Base-by-base conservation (phyloP, 2,329 filamentous ascomycete genomes). In the Penicillium nordicum region DNA sequence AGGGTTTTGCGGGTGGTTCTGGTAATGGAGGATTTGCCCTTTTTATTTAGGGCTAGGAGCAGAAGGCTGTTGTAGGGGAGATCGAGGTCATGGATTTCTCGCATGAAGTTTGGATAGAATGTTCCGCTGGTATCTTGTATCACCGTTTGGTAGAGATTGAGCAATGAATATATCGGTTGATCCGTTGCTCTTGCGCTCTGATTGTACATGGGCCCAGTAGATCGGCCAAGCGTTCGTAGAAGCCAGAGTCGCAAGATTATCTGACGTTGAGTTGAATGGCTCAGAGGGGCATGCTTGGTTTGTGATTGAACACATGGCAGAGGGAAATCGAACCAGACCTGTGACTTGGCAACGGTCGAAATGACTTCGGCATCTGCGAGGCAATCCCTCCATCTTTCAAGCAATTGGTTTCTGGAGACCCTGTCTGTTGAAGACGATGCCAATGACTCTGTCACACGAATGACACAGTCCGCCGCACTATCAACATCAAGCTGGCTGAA, bases 231-330 rank as follows among this genome's bases (percentile, higher is more conserved):
- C 0, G 62, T 63, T 30, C 67, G 67, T 49, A 74, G 57, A 29
- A 59, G 50, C 72, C 72, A 75, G 12, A 75, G 51, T 25, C 72
- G 71, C 27, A 72, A 32, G 14, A 74, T 51, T 6, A 74, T 67
- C 25, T 64, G 65, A n/a, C 69, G 62, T n/a, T 62, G 62, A 6
- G 55, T 51, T 21, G 64, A 51, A 4, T 64, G 36, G 10, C 25
- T 47, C 23, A 38, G 1, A 38, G 38, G 36, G 16, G 50, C 16
- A 18, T 57, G 45, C 29, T 45, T 55, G 40, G 11, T 36, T 5
- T 43, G 49, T 36, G 36, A n/a, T 25, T 55, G 36, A 43, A 55
- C n/a, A 21, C 51, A 55, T 11, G 60, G 55, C 44, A 58, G 27
- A 21, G 62, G 51, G 21, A 68, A 37, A 44, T 72, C 55, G 32